Evolutionary conservation across 352 stramenopile genomes (phyloP), one percentile per base, ranked within the genome.

Genomic region (Peronosclerospora sorghi): DNA sequence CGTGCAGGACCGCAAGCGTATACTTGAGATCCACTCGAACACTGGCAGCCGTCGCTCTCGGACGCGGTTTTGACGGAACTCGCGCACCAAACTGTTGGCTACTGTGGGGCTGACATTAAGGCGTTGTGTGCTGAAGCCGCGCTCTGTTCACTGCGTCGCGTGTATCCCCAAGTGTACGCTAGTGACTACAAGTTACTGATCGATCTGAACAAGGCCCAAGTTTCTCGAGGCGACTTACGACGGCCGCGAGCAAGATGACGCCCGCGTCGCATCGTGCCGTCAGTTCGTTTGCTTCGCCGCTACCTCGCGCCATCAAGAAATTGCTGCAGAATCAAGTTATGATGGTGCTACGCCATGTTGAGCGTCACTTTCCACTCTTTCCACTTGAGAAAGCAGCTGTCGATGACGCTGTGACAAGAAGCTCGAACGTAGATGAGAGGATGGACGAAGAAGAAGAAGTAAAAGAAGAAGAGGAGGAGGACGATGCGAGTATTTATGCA

Each of bases 41-140:
- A 76, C 30, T 96, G 87, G 86, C 75, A 86, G n/a, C 85, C 86
- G 14, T 59, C 71, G 1, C 41, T 95, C 2, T 59, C 61, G 0
- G 51, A 69, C 2, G 30, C 40, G 1, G 86, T 94, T 45, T 19
- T 85, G 9, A 59, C 86, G 10, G 73, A 92, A 26, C 60, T 96
- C 17, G 79, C 83, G 0, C 74, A 93, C 29, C 62, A 71, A 24
- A 95, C 87, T 0, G 73, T 85, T 7, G 86, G 87, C 7, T 96
- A 95, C 45, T 96, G 84, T 30, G 87, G 87, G 18, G 87, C 87
- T 1, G 87, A 96, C 42, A 72, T 96, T 35, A 96, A 95, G 50
- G 84, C 86, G 7, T 59, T 96, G 5, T 96, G 86, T 41, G 70
- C 83, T 1, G 87, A 96, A 46, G 78, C 87, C 1, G 83, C 84